A percentile compares a stretch with the other conserved stretches of the same genome.
phyloP scores from a whole-genome alignment of 805 yeast species.

The Maudiozyma serrabonitensis region DNA sequence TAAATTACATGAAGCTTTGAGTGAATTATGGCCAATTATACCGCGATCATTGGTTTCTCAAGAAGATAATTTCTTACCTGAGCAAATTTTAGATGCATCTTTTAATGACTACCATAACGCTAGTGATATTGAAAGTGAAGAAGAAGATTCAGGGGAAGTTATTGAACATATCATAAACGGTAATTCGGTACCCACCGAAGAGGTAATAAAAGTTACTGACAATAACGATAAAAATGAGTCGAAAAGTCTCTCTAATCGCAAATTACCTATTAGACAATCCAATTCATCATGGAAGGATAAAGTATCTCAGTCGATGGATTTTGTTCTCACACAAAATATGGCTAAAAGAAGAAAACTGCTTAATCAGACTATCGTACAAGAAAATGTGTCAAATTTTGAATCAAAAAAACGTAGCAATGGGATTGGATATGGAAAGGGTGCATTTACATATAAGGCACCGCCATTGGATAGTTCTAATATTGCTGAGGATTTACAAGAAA shows the following conservation, averaged over 20 bases:
- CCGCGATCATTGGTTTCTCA: slow-evolving; percentile 9
- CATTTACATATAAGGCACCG: slow-evolving; percentile 10
- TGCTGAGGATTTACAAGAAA: slow-evolving; percentile 37
- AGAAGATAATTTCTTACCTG: background rate
- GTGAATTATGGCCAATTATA: slow-evolving; percentile 24
- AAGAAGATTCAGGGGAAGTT: background rate
- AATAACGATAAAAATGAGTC: background rate
- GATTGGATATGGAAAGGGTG: background rate
- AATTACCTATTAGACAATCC: background rate
- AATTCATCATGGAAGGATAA: background rate
- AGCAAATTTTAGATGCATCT: slow-evolving; percentile 2
- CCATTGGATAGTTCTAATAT: slow-evolving; percentile 28
- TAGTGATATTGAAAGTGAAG: background rate
- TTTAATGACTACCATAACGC: slow-evolving; percentile 3
- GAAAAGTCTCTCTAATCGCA: background rate
- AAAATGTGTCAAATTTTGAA: background rate
- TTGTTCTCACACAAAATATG: slow-evolving; percentile 17
- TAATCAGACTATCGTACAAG: background rate
- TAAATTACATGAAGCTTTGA: slow-evolving; percentile 27
- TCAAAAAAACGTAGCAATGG: background rate
- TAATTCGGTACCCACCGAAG: background rate
- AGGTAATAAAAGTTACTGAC: background rate
- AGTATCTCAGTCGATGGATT: slow-evolving; percentile 10
- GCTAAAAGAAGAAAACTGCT: slow-evolving; percentile 8
- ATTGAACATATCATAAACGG: background rate